These are phyloP conservation scores for Pythium dissotocum DNA, from an alignment of 352 stramenopile genomes.

Conservation along the genomic window DNA sequence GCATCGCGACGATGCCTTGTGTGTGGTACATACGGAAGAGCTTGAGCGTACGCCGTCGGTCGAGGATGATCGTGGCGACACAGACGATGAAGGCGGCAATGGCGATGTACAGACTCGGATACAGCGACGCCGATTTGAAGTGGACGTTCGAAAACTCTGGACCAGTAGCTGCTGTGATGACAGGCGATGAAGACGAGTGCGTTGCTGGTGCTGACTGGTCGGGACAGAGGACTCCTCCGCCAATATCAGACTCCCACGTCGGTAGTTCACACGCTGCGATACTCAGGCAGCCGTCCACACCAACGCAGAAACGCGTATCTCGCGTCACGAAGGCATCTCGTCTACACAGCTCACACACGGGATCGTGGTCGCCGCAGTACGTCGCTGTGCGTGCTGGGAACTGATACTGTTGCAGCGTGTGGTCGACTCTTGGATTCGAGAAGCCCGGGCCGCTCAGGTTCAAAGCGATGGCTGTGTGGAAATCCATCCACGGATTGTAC, in stretches of 20 bases:
- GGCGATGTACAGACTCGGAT: neutral
- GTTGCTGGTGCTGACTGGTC: neutral
- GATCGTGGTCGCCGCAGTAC: neutral
- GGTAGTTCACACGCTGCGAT: neutral
- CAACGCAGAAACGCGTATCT: neutral
- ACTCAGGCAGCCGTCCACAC: neutral
- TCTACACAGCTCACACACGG: neutral
- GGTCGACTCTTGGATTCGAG: neutral
- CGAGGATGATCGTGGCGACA: neutral
- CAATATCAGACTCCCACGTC: neutral
- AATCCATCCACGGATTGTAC: slow-evolving; percentile 5
- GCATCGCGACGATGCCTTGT: neutral
- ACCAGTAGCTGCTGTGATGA: neutral
- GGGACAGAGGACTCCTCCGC: neutral
- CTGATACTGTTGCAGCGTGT: neutral
- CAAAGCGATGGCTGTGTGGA: neutral
- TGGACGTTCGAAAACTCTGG: neutral
- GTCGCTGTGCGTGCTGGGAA: neutral
- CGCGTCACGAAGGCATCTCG: neutral
- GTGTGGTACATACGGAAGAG: neutral
- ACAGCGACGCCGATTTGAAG: neutral
- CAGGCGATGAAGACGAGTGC: neutral
- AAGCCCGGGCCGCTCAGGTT: slow-evolving; percentile 10
- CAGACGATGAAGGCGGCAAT: neutral
- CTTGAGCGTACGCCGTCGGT: neutral